Evolutionary conservation across 345 rosid species (phyloP).

Genomic region (Abelmoschus esculentus): DNA sequence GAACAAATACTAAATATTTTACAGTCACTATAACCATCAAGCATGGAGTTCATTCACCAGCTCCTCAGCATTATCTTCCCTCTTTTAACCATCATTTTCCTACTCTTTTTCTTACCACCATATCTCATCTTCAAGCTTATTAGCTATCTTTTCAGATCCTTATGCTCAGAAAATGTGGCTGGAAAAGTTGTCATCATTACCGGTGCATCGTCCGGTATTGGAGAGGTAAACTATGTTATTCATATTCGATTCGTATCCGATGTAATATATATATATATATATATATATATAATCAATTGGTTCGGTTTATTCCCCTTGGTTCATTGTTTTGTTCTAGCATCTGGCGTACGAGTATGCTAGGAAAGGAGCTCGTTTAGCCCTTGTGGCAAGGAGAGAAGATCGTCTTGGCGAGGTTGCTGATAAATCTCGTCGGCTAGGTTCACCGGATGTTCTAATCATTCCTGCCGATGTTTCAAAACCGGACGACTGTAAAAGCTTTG

Average conservation of each 20-base stretch:
- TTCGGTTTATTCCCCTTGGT: too few species aligned
- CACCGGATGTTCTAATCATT: constrained; percentile 35
- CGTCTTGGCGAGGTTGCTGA: constrained; percentile 38
- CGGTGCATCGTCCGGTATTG: constrained; percentile 59
- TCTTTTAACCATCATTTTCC: constrained; percentile 15
- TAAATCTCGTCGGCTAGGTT: constrained; percentile 22
- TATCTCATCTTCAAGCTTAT: constrained; percentile 16
- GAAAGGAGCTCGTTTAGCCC: constrained; percentile 50
- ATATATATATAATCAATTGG: too few species aligned
- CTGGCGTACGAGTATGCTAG: constrained; percentile 54
- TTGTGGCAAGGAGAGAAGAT: constrained; percentile 38
- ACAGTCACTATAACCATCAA: too few species aligned
- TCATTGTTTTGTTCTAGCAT: constrained; percentile 19
- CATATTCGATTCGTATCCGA: background rate
- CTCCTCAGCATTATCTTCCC: constrained; percentile 24
- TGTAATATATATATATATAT: too few species aligned
- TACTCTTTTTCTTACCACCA: constrained; percentile 21
- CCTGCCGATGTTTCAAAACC: constrained; percentile 47
- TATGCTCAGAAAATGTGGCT: constrained; percentile 22
- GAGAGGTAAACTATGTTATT: constrained; percentile 22
- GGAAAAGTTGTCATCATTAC: constrained; percentile 47
- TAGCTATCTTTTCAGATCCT: background rate
- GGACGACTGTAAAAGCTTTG: constrained; percentile 39
- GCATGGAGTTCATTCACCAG: constrained; percentile 16
- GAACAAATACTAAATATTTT: too few species aligned